Base-by-base conservation (phyloP, 2,329 filamentous ascomycete genomes). In the Talaromyces amestolkiae region DNA sequence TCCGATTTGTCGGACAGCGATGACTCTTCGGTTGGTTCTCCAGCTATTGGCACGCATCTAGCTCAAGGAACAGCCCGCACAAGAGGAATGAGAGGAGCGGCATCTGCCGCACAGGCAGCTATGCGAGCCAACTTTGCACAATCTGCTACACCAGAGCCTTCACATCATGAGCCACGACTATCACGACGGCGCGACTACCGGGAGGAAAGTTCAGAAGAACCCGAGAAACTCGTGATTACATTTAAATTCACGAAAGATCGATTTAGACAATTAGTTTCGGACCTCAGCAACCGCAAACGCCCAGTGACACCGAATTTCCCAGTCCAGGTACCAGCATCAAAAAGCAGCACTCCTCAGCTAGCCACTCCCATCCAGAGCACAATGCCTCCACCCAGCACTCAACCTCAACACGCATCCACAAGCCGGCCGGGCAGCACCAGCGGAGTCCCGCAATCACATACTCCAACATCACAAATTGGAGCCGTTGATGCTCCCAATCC, bases 1-100 rank as follows among this genome's bases (percentile, higher is more conserved):
- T 96, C 92, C 0, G 94, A 97, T 63, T 94, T 95, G 1, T 92
- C 94, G 58, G 93, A 97, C 33, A 96, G 92, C 74, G 94, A 97
- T 65, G 92, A 96, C 66, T 96, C 92, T 0, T 87, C 85, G 1
- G 87, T 90, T 19, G 93, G 96, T 66, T 97, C 93, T n/a, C 93
- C 93, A 2, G 91, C 90, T 2, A 85, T 90, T 45, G 87, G 90
- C 7, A 87, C 91, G 68, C 80, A 93, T 54, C 83, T 87, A 41
- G 73, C 78, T 58, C 83, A 83, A 69, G 92, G 92, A 54, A 97
- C 93, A 1, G 89, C 93, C 43, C 87, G 94, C 68, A 97, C 93
- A 9, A 87, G 94, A 75, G 90, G 90, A 58, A 93, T 97, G 86
- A 89, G 94, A 65, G 93, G 92, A 62, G 94, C 94, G 17, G 94